Percentiles rank a stretch among this genome's conserved stretches.
Conservation (phyloP, 192 early-diverging fungal species). For the Kappamyces sp. region DNA sequence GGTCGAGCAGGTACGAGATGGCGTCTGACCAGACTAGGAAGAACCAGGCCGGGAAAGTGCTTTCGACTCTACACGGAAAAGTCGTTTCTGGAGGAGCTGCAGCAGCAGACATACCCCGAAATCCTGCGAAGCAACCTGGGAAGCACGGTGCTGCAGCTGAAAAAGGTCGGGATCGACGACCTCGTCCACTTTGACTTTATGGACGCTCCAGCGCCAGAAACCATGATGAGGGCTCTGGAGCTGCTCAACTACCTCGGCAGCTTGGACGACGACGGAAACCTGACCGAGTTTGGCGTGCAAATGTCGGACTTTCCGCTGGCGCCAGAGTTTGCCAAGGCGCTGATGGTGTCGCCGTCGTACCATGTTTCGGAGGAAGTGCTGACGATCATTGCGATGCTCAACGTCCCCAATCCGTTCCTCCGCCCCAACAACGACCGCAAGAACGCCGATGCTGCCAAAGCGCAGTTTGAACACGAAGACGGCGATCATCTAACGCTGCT, state of each 20-base stretch:
- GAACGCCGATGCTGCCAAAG: slow-evolving; percentile 84
- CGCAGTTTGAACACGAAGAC: slow-evolving; percentile 86
- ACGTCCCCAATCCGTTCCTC: slow-evolving; percentile 83
- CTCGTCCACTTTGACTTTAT: slow-evolving; percentile 99
- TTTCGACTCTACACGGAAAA: slow-evolving; percentile 98
- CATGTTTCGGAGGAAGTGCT: slow-evolving; percentile 90
- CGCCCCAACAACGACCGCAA: slow-evolving; percentile 86
- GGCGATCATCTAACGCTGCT: slow-evolving; percentile 96
- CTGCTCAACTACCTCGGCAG: slow-evolving; percentile 91
- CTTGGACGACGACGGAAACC: slow-evolving; percentile 88
- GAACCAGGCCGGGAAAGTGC: slow-evolving; percentile 93
- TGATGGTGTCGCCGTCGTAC: slow-evolving; percentile 79
- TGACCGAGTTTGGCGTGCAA: slow-evolving; percentile 72
- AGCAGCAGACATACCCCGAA: slow-evolving; percentile 98
- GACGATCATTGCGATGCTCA: slow-evolving; percentile 88
- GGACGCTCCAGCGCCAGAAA: slow-evolving; percentile 98
- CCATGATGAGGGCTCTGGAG: slow-evolving; percentile 95
- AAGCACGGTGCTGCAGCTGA: slow-evolving; percentile 92
- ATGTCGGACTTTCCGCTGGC: slow-evolving; percentile 98
- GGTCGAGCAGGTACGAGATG: slow-evolving; percentile 67
- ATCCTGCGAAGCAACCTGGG: slow-evolving; percentile 95
- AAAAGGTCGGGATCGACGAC: slow-evolving; percentile 95
- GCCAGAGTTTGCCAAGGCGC: slow-evolving; percentile 89
- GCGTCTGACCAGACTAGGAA: slow-evolving; percentile 39
- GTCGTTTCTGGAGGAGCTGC: slow-evolving; percentile 84